phyloP scores from a whole-genome alignment of 345 rosid species.

The Eucalyptus pauciflora region DNA sequence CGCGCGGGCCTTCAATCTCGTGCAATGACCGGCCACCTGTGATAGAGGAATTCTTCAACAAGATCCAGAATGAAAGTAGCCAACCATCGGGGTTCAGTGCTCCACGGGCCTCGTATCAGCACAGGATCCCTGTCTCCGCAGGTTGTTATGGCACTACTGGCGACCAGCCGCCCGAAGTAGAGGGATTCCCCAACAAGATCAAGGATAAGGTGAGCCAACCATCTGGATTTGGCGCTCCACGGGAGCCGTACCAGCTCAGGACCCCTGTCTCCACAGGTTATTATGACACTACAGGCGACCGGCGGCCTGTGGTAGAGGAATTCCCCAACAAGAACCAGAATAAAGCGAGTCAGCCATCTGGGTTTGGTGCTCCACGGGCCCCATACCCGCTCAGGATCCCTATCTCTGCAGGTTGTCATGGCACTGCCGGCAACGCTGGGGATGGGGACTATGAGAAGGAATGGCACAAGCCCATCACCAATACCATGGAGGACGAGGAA shows the following conservation, averaged over 20 bases:
- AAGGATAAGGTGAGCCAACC: not conserved
- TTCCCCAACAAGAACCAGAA: not conserved
- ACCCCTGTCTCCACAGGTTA: not conserved
- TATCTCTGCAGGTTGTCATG: not conserved
- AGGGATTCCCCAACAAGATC: not conserved
- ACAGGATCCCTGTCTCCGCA: not conserved
- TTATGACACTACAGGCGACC: not conserved
- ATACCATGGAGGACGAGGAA: not conserved
- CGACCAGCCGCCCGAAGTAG: not conserved
- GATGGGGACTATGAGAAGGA: not conserved
- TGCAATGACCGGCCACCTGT: not conserved
- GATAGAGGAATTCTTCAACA: not conserved
- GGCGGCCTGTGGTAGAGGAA: not conserved
- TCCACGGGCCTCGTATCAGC: not conserved
- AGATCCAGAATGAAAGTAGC: not conserved
- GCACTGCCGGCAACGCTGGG: not conserved
- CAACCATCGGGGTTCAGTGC: slow-evolving; percentile 2
- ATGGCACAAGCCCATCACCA: not conserved
- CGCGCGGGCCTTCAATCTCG: not conserved
- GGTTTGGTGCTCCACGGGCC: slow-evolving; percentile 7
- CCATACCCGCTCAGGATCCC: not conserved
- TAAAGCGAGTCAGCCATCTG: not conserved
- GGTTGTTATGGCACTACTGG: not conserved
- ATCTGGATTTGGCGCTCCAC: slow-evolving; percentile 1
- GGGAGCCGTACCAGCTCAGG: slow-evolving; percentile 2